Percentiles rank a stretch among this genome's conserved stretches.
Evolutionary conservation across 768 basidiomycete genomes (phyloP).

Genomic region (Hygrocybe punicea): DNA sequence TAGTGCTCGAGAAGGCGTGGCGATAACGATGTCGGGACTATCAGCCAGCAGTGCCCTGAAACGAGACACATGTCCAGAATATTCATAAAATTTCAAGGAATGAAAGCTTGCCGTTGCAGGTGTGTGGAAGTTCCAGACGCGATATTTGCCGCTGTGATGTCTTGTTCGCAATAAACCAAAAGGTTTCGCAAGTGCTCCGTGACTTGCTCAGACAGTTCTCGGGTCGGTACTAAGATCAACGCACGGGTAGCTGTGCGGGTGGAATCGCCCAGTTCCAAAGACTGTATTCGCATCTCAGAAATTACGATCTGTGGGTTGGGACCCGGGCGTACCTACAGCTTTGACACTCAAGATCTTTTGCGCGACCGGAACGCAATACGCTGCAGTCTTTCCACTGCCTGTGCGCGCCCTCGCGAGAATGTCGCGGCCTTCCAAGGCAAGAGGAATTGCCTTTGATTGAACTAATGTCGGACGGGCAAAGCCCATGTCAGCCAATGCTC

Average conservation of each 20-base stretch:
- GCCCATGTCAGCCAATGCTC: conserved; percentile 84
- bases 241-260: conserved; percentile 62
- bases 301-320: background rate
- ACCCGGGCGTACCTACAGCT: conserved; percentile 51
- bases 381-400: conserved; percentile 95
- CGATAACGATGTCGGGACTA: conserved; percentile 73
- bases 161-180: conserved; percentile 74
- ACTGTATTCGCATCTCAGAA: conserved; percentile 24
- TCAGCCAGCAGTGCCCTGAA: conserved; percentile 44
- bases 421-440: conserved; percentile 84
- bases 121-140: conserved; percentile 68
- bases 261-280: conserved; percentile 38
- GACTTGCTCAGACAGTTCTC: conserved; percentile 92
- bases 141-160: conserved; percentile 69
- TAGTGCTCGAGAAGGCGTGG: conserved; percentile 72
- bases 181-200: conserved; percentile 61
- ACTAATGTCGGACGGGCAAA: conserved; percentile 91
- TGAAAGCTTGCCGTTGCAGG: conserved; percentile 60
- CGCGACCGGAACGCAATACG: conserved; percentile 87
- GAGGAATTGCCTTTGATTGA: conserved; percentile 87
- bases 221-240: conserved; percentile 82
- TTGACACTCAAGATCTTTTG: conserved; percentile 85
- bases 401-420: conserved; percentile 93
- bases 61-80: background rate
- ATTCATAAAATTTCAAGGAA: background rate